Evolutionary conservation across 1,284 basidiomycete species (phyloP).

Genomic region (Psilocybe mexicana): DNA sequence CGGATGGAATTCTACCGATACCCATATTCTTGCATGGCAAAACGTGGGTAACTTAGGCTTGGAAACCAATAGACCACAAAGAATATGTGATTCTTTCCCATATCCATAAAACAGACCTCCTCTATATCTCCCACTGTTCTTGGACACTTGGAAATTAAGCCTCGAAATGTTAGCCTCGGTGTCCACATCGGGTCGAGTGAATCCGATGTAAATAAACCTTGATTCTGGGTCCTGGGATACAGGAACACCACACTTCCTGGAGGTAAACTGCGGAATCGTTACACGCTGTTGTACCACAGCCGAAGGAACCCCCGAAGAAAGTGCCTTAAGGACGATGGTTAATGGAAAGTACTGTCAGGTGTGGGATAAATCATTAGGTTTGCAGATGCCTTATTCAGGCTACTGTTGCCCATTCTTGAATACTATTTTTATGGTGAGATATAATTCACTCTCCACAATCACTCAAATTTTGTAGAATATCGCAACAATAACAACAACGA

Average conservation of each 20-base stretch:
- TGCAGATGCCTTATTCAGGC: background rate
- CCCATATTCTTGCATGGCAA: background rate
- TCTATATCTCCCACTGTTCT: no score
- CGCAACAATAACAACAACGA: background rate
- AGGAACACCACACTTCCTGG: background rate
- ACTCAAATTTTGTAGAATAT: background rate
- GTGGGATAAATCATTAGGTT: background rate
- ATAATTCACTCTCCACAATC: background rate
- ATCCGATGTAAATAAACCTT: background rate
- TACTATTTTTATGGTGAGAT: background rate
- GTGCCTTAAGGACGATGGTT: background rate
- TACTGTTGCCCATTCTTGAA: background rate
- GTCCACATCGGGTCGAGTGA: background rate
- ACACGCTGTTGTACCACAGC: background rate
- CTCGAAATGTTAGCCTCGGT: background rate
- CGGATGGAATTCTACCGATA: background rate
- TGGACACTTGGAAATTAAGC: no score
- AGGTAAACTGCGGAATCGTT: background rate
- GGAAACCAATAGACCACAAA: background rate
- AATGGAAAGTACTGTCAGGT: background rate
- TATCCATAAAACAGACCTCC: background rate
- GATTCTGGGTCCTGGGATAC: background rate
- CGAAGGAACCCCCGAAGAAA: background rate
- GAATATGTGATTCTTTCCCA: background rate
- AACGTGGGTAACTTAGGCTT: slow-evolving; percentile 7